Percentiles rank a stretch among this genome's conserved stretches.
phyloP scores from a whole-genome alignment of 2,329 filamentous ascomycete genomes.

The Mycosphaerella sp. region DNA sequence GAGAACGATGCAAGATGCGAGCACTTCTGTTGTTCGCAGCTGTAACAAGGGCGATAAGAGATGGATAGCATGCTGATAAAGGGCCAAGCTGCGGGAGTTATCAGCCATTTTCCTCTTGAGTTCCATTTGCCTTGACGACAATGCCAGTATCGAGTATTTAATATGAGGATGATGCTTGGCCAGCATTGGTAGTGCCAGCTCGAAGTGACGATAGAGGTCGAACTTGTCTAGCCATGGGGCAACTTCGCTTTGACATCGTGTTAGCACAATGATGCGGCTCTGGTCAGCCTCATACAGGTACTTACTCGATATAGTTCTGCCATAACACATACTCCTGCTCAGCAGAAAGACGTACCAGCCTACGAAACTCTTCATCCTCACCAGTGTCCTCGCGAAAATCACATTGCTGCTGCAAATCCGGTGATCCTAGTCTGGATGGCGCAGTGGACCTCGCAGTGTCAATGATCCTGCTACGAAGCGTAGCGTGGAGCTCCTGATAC shows the following conservation, averaged over 20 bases:
- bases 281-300: too few relatives aligned
- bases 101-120: constrained; percentile 42
- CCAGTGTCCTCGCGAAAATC: constrained; percentile 10
- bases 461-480: constrained; percentile 29
- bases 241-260: constrained; percentile 34
- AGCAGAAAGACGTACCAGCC: constrained; percentile 25
- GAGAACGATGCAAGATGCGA: constrained; percentile 45
- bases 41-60: constrained; percentile 40
- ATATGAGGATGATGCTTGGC: constrained; percentile 43
- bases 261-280: neutral
- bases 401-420: constrained; percentile 15
- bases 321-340: constrained; percentile 30
- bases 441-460: constrained; percentile 30
- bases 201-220: constrained; percentile 48
- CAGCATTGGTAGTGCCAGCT: constrained; percentile 46
- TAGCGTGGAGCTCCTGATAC: constrained; percentile 30
- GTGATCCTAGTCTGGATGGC: constrained; percentile 24
- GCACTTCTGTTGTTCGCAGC: constrained; percentile 40
- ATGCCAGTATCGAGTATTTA: constrained; percentile 47
- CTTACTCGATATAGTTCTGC: constrained; percentile 43
- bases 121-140: constrained; percentile 50
- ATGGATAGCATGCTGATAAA: constrained; percentile 50
- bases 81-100: constrained; percentile 46
- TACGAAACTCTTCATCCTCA: constrained; percentile 22
- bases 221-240: constrained; percentile 55